A percentile compares a stretch with the other conserved stretches of the same genome.
These are phyloP conservation scores for Verticillium nonalfalfae DNA, from an alignment of 2,329 filamentous ascomycete species.

Conservation along the genomic window DNA sequence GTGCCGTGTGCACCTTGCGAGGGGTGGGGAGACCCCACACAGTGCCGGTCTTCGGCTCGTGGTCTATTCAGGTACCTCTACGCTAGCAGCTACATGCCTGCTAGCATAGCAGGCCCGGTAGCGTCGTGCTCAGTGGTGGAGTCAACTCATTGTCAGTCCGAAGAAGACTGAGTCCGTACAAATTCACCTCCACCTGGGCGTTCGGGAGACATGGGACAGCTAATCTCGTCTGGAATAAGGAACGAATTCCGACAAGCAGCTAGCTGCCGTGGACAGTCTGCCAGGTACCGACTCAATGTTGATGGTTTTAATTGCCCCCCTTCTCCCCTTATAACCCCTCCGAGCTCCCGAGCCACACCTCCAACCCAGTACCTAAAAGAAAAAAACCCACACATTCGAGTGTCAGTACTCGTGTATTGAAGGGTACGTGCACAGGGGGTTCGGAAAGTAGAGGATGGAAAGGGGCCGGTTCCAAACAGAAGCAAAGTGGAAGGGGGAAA, in stretches of 20 bases:
- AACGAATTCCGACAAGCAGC: neutral
- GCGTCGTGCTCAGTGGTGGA: neutral
- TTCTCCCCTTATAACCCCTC: neutral
- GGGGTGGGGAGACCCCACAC: neutral
- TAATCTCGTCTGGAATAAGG: neutral
- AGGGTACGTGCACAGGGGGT: neutral
- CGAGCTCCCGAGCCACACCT: neutral
- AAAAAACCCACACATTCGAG: neutral
- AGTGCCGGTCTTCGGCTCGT: neutral
- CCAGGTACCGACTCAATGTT: neutral
- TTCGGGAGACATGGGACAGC: neutral
- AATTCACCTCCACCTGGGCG: neutral
- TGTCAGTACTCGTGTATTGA: neutral
- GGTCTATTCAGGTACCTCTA: neutral
- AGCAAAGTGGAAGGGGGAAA: conserved; percentile 1
- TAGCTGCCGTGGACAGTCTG: neutral
- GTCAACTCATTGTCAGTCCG: neutral
- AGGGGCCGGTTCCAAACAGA: conserved; percentile 1
- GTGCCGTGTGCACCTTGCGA: neutral
- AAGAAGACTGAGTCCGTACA: neutral
- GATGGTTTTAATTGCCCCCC: neutral
- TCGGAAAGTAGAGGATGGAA: neutral
- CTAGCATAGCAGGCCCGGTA: neutral
- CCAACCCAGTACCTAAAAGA: neutral
- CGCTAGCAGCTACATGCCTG: neutral